Conservation (phyloP, 495 filamentous ascomycete species). For the Aspergillus asperescens region DNA sequence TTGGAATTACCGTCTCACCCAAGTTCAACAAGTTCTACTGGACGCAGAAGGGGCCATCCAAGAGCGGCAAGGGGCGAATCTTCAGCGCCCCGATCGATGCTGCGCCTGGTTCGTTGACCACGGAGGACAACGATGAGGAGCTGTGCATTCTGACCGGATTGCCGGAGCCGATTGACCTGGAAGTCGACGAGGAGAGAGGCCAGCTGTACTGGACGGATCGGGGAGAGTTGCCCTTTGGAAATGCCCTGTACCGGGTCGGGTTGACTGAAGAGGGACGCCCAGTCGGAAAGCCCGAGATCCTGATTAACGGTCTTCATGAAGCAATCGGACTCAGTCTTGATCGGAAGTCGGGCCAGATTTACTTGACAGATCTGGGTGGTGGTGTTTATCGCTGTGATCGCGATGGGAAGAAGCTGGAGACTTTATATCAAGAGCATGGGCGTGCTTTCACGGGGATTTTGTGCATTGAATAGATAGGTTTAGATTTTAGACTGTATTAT, state of each 20-base stretch:
- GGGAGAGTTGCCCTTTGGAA: constrained; percentile 39
- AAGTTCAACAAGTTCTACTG: constrained; percentile 43
- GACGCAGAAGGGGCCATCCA: constrained; percentile 52
- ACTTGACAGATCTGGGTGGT: constrained; percentile 46
- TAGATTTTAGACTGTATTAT: too few relatives aligned
- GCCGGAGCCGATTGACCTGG: constrained; percentile 53
- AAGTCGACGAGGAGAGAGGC: constrained; percentile 35
- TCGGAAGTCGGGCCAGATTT: constrained; percentile 31
- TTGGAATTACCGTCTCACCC: constrained; percentile 44
- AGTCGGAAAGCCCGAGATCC: constrained; percentile 21
- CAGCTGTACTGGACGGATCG: constrained; percentile 53
- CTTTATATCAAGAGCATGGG: constrained; percentile 19
- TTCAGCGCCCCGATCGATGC: constrained; percentile 40
- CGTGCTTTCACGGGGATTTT: constrained; percentile 31
- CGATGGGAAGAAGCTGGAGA: constrained; percentile 34
- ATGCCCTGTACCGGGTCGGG: constrained; percentile 22
- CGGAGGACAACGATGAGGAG: constrained; percentile 37
- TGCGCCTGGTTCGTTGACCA: constrained; percentile 23
- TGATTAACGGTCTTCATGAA: constrained; percentile 40
- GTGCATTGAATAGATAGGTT: neutral
- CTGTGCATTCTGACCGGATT: constrained; percentile 33
- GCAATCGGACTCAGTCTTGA: constrained; percentile 49
- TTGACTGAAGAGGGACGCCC: constrained; percentile 20
- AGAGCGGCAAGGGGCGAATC: constrained; percentile 42
- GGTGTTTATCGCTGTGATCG: constrained; percentile 40